Evolutionary conservation across 2,329 filamentous ascomycete genomes (phyloP), one percentile per base, ranked within the genome.

Genomic region (Claviceps paspali): DNA sequence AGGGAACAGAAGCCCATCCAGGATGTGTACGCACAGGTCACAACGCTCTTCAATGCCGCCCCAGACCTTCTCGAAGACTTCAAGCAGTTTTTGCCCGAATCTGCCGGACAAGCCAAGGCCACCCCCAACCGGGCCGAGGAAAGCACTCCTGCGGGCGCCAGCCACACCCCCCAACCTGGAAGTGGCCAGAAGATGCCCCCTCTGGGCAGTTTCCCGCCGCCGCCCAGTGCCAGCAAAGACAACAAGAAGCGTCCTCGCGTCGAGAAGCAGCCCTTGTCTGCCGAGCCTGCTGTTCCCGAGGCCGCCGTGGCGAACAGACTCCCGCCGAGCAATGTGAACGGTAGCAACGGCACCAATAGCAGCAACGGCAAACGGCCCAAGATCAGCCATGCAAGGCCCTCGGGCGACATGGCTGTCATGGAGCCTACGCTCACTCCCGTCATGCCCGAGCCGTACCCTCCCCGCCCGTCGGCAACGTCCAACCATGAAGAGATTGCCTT

Each of bases 1-100:
- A 76, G 91, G 40, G 91, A 98, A 57, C 93, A 91, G 37, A 96
- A 96, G 54, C 92, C 91, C 0, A 98, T 98, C 27, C 87, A 95
- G 56, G 91, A 98, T 58, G 91, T 98, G 3, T 98, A 98, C 56
- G 82, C 84, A 1, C 91, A 98, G 58, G 91, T 98, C 18, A 98
- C 92, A 1, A 82, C 81, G 23, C 67, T 98, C 1, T 98, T 98
- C 63, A 86, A 85, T 53, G 81, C 82, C 5, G 91, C 92, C 0
- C 88, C 88, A 4, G 91, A 98, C 59, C 73, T 98, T 10, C 67
- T 98, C 2, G 91, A 98, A 58, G 91, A 98, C 52, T 98, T 98
- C 56, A 98, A 98, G 57, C 91, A 98, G 53, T 98, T 98, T 48
- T 68, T 98, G 6, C 91, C 91, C 0, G 91, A 98, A 55, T 92